These are phyloP conservation scores for Penicillium decumbens DNA, from an alignment of 2,329 filamentous ascomycete species.

Conservation along the genomic window DNA sequence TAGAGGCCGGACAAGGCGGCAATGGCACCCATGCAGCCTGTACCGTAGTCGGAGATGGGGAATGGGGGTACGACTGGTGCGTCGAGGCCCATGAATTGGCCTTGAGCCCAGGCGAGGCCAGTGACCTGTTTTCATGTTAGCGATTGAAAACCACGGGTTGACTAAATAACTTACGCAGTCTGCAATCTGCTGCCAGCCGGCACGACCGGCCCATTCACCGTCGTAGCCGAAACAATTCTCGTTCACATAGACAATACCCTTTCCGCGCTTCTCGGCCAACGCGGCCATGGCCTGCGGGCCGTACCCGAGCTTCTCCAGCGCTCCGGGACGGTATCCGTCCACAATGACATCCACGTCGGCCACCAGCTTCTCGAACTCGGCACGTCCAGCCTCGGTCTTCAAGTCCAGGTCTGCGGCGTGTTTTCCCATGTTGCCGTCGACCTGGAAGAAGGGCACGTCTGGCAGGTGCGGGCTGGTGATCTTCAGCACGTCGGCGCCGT, in stretches of 20 bases:
- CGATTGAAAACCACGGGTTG: background rate
- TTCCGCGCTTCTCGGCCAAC: conserved; percentile 53
- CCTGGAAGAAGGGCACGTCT: conserved; percentile 68
- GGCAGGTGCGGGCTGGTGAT: conserved; percentile 63
- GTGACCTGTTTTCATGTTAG: conserved; percentile 31
- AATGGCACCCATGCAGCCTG: conserved; percentile 66
- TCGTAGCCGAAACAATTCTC: conserved; percentile 68
- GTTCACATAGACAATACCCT: conserved; percentile 65
- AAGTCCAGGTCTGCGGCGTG: conserved; percentile 62
- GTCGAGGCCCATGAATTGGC: conserved; percentile 39
- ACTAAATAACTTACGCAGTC: conserved; percentile 52
- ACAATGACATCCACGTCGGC: conserved; percentile 62
- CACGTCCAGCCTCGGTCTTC: conserved; percentile 51
- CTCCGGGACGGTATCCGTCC: conserved; percentile 66
- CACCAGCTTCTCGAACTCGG: conserved; percentile 57
- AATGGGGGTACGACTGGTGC: conserved; percentile 45
- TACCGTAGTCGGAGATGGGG: conserved; percentile 61
- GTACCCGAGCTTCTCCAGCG: conserved; percentile 61
- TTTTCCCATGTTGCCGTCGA: conserved; percentile 70
- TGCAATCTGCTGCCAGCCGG: conserved; percentile 69
- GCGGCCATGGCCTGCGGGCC: conserved; percentile 52
- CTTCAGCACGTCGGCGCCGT: conserved; percentile 70
- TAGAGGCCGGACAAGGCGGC: conserved; percentile 62
- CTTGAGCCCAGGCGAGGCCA: conserved; percentile 41
- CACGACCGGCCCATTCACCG: conserved; percentile 59